These are phyloP conservation scores for Mycena filopes DNA, from an alignment of 768 basidiomycete species.

Conservation along the genomic window DNA sequence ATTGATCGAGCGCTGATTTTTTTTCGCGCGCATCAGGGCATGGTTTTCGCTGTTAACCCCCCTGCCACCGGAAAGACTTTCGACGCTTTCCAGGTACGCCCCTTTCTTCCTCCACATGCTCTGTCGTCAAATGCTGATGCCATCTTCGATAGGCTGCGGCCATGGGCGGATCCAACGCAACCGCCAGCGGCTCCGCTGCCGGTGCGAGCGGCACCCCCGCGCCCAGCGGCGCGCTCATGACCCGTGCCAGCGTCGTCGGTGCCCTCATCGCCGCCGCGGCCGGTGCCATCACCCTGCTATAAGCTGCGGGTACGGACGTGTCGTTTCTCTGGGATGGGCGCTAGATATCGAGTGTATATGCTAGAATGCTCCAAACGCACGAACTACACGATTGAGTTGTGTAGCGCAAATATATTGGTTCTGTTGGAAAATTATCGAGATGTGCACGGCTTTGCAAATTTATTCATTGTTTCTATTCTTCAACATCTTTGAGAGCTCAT, in stretches of 20 bases:
- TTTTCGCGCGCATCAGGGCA: conserved; percentile 45
- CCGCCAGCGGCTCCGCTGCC: conserved; percentile 22
- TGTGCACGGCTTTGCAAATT: too few relatives aligned
- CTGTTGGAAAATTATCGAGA: too few relatives aligned
- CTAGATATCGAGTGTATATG: not conserved
- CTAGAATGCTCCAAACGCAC: conserved; percentile 13
- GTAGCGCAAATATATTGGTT: not conserved
- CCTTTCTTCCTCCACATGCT: not conserved
- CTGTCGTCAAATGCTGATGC: not conserved
- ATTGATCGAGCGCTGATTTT: conserved; percentile 21
- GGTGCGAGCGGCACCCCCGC: conserved; percentile 22
- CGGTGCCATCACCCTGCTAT: conserved; percentile 37
- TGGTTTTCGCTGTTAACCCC: conserved; percentile 58
- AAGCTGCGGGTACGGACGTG: not conserved
- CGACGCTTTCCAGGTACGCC: conserved; percentile 45
- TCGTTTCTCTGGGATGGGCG: not conserved
- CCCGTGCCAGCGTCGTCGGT: conserved; percentile 47
- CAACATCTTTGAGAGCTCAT: too few relatives aligned
- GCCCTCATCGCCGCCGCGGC: conserved; percentile 38
- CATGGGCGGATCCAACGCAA: conserved; percentile 20
- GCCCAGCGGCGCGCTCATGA: conserved; percentile 40
- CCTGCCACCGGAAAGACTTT: conserved; percentile 50
- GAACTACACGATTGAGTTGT: conserved; percentile 5
- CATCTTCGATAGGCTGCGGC: not conserved
- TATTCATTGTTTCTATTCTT: too few relatives aligned